Conservation (phyloP, 1,284 basidiomycete genomes). For the Amylostereum chailletii region DNA sequence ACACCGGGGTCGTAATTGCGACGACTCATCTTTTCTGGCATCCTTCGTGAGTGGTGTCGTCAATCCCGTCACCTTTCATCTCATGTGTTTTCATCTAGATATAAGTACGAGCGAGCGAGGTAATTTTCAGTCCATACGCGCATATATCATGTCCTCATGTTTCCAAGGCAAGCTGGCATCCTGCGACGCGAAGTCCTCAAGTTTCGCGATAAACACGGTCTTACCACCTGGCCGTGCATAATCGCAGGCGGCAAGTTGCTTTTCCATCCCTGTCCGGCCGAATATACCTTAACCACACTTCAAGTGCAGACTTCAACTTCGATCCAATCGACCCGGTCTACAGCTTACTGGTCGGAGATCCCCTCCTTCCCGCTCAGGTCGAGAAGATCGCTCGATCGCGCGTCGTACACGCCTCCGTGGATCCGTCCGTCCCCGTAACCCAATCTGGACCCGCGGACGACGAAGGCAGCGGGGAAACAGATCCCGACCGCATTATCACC, state of each 20-base stretch:
- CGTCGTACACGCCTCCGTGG: slow-evolving; percentile 78
- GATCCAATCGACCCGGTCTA: slow-evolving; percentile 82
- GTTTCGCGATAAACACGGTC: slow-evolving; percentile 44
- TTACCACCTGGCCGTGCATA: slow-evolving; percentile 65
- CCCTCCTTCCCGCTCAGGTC: slow-evolving; percentile 45
- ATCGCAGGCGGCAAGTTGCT: slow-evolving; percentile 66
- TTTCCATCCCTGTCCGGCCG: slow-evolving; percentile 1
- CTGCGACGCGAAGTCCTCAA: slow-evolving; percentile 57
- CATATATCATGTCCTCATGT: background rate
- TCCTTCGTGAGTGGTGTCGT: slow-evolving; percentile 50
- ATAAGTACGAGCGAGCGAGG: slow-evolving; percentile 85
- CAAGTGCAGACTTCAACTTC: slow-evolving; percentile 81
- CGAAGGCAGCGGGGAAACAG: slow-evolving; percentile 39
- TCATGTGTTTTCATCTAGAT: slow-evolving; percentile 34
- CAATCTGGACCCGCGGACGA: slow-evolving; percentile 25
- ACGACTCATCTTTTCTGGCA: slow-evolving; percentile 95
- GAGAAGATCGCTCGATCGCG: slow-evolving; percentile 54
- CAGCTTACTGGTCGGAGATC: slow-evolving; percentile 62
- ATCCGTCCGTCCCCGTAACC: slow-evolving; percentile 38
- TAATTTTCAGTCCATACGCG: slow-evolving; percentile 14
- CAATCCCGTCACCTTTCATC: slow-evolving; percentile 7
- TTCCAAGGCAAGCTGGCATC: slow-evolving; percentile 55
- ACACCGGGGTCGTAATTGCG: slow-evolving; percentile 58
- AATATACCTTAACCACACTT: slow-evolving; percentile 3
- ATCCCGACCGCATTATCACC: slow-evolving; percentile 69